Evolutionary conservation across 495 filamentous ascomycete species (phyloP).

Genomic region (Pseudomonodictys pantanalensis): DNA sequence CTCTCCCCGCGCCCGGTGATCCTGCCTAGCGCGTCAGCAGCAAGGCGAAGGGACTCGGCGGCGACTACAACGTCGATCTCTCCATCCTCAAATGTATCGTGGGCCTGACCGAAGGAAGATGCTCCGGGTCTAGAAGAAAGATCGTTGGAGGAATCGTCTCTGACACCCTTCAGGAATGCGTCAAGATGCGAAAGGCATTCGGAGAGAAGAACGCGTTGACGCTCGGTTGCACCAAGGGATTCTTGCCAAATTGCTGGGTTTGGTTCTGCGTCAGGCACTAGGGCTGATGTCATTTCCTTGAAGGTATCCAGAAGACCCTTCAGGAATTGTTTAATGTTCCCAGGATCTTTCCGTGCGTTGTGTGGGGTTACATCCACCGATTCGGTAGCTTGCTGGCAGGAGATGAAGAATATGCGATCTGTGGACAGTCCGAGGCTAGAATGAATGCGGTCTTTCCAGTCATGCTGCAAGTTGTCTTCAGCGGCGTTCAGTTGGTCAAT

Average conservation of each 20-base stretch:
- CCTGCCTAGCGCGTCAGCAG: constrained; percentile 73
- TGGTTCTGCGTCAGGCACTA: constrained; percentile 38
- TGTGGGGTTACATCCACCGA: constrained; percentile 1
- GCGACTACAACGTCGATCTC: constrained; percentile 81
- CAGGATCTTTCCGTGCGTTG: constrained; percentile 48
- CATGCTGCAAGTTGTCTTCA: constrained; percentile 21
- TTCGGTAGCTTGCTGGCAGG: constrained; percentile 57
- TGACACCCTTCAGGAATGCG: constrained; percentile 54
- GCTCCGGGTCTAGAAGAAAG: neutral
- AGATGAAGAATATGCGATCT: constrained; percentile 60
- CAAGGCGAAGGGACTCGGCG: constrained; percentile 83
- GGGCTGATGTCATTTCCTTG: constrained; percentile 64
- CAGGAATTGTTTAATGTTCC: constrained; percentile 67
- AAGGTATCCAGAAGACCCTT: constrained; percentile 66
- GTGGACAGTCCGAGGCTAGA: constrained; percentile 37
- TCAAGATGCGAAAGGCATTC: constrained; percentile 67
- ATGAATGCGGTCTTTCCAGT: constrained; percentile 31
- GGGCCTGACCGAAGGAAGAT: neutral
- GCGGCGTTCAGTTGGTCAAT: constrained; percentile 56
- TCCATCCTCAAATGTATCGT: constrained; percentile 31
- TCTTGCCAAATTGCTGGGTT: constrained; percentile 68
- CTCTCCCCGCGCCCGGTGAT: constrained; percentile 85
- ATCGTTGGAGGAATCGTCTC: constrained; percentile 31
- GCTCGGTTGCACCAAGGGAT: constrained; percentile 83
- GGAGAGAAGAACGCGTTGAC: constrained; percentile 77